Conservation (phyloP, 257 asterid species). For the Penstemon barbatus region DNA sequence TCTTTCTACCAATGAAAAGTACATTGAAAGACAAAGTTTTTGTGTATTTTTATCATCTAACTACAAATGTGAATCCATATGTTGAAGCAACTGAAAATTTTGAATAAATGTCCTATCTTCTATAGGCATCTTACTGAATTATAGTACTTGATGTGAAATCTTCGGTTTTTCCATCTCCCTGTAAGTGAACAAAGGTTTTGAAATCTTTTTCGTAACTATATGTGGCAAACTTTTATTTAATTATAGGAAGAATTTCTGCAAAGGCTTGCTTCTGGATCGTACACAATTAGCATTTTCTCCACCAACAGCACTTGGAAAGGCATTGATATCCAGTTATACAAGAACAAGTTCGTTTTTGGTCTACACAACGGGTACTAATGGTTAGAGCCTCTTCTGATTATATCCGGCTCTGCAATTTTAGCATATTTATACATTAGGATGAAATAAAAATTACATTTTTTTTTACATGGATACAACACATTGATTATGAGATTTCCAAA, state of each 20-base stretch:
- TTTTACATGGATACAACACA: neutral
- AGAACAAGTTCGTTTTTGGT: conserved; percentile 53
- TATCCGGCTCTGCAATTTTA: neutral
- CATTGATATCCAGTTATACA: conserved; percentile 61
- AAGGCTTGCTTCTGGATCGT: conserved; percentile 38
- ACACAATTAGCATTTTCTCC: conserved; percentile 67
- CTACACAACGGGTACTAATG: conserved; percentile 37
- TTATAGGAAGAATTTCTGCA: conserved; percentile 65
- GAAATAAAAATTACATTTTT: neutral
- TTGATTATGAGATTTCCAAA: conserved; percentile 10
- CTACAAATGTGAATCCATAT: neutral
- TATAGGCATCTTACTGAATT: neutral
- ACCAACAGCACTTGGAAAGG: conserved; percentile 69
- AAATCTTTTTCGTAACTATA: neutral
- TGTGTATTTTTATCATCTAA: too few relatives aligned
- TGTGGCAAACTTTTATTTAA: neutral
- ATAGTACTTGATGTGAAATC: conserved; percentile 5
- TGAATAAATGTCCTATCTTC: neutral
- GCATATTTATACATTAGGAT: neutral
- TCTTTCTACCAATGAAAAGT: neutral
- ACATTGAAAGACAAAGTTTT: too few relatives aligned
- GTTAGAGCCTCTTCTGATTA: too few relatives aligned
- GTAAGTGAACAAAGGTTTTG: neutral
- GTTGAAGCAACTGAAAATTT: neutral
- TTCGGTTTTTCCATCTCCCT: neutral